Base-by-base conservation (phyloP, 768 basidiomycete species). In the Mycena chlorophos region DNA sequence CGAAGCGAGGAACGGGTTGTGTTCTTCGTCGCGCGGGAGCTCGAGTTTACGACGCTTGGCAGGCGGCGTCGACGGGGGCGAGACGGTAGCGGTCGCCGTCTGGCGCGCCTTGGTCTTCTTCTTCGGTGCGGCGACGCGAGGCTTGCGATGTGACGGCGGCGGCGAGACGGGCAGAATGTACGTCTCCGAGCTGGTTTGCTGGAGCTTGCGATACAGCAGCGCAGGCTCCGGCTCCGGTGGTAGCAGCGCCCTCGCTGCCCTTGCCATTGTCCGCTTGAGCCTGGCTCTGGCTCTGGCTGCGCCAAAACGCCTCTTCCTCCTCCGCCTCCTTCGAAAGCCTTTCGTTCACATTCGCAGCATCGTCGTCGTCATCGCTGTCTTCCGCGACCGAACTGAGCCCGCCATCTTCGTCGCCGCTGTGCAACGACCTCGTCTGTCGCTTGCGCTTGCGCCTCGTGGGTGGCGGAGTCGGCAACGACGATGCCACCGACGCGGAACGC, bases 1-100 rank as follows among this genome's bases (percentile, higher is more conserved):
- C 1, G 77, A 77, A 23, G 70, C 73, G 12, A 89, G 75, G 74
- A 90, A 89, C 0, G 88, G 88, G 55, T 89, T 89, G 57, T 85
- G 78, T 1, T 86, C 87, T 3, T 87, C 86, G 67, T 88, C 86
- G 17, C 83, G 81, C 53, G 71, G 68, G 39, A 75, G 71, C 51
- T 64, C 63, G 37, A 68, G 67, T 60, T 66, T 59, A 37, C 49
- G 63, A 56, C 61, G 66, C 52, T 66, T 73, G 16, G 66, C 65
- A 47, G 72, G 74, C 1, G 76, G 66, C 5, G 78, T 78, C 12
- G 66, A 65, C n/a, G 77, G 76, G 6, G 76, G 74, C 13, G 75
- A 75, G 51, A 71, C 68, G 2, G 55, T 63, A 25, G 51, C 50
- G 3, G 59, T 53, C 19, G 2, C 28, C 46, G 14, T 12, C 26